phyloP scores from a whole-genome alignment of 2,329 filamentous ascomycete genomes.

The Harringtonia lauricola region DNA sequence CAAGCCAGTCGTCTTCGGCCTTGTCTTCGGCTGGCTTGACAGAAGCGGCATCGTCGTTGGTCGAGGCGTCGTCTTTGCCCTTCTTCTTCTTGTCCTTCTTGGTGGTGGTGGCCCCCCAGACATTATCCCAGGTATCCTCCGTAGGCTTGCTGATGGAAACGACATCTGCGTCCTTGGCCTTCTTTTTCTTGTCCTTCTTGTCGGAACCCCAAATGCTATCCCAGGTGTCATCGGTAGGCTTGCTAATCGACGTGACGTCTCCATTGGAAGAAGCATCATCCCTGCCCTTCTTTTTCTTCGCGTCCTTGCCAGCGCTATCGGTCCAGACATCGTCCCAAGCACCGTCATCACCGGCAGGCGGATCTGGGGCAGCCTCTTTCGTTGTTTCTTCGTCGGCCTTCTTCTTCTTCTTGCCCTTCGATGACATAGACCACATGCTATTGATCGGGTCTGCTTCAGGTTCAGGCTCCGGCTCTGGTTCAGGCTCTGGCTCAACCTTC shows the following conservation, averaged over 20 bases:
- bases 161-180: slow-evolving; percentile 6
- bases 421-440: not conserved
- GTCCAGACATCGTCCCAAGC: not conserved
- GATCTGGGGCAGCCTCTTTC: not conserved
- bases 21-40: slow-evolving; percentile 12
- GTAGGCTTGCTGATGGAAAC: not conserved
- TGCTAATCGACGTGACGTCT: not conserved
- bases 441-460: slow-evolving; percentile 2
- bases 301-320: not conserved
- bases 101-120: not conserved
- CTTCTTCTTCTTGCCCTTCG: slow-evolving; percentile 6
- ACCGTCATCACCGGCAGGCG: not conserved
- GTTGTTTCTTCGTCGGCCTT: not conserved
- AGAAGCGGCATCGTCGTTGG: slow-evolving; percentile 5
- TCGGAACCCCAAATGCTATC: not conserved
- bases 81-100: slow-evolving; percentile 17
- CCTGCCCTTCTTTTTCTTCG: slow-evolving; percentile 7
- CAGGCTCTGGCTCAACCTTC: slow-evolving; percentile 12
- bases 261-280: slow-evolving; percentile 3
- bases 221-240: not conserved
- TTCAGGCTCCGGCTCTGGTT: slow-evolving; percentile 6
- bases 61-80: not conserved
- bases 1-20: slow-evolving; percentile 11
- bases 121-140: not conserved
- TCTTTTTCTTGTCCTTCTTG: slow-evolving; percentile 15